phyloP scores from a whole-genome alignment of 75 land plant species.

The Pseudotsuga menziesii region DNA sequence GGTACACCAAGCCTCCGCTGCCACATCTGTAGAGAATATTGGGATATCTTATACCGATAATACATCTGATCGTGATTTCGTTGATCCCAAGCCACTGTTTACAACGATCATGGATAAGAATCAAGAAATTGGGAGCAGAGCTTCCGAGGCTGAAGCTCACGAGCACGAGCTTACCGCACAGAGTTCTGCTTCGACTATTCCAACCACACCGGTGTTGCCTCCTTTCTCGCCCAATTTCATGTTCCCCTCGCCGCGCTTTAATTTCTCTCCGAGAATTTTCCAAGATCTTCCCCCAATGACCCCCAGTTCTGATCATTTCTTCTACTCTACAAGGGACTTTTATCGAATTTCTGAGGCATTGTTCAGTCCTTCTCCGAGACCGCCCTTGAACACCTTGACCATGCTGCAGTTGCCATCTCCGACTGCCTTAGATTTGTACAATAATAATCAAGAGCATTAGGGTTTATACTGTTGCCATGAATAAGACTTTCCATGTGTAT shows the following conservation, averaged over 20 bases:
- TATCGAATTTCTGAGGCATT: background rate
- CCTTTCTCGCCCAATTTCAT: background rate
- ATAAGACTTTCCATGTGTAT: too few relatives aligned
- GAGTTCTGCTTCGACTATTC: too few relatives aligned
- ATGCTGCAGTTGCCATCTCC: background rate
- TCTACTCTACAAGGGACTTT: background rate
- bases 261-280: background rate
- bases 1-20: background rate
- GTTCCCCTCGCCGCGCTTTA: background rate
- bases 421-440: background rate
- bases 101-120: too few relatives aligned
- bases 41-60: too few relatives aligned
- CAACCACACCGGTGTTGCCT: too few relatives aligned
- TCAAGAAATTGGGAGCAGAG: too few relatives aligned
- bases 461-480: background rate
- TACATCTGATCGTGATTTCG: too few relatives aligned
- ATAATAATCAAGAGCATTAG: background rate
- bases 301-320: background rate
- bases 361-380: background rate
- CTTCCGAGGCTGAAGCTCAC: too few relatives aligned
- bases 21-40: too few relatives aligned
- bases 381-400: background rate
- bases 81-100: too few relatives aligned
- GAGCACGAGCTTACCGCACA: too few relatives aligned
- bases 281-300: constrained; percentile 7